A percentile compares a stretch with the other conserved stretches of the same genome.
Conservation (phyloP, 2,329 filamentous ascomycete genomes). For the Huntiella bhutanensis region DNA sequence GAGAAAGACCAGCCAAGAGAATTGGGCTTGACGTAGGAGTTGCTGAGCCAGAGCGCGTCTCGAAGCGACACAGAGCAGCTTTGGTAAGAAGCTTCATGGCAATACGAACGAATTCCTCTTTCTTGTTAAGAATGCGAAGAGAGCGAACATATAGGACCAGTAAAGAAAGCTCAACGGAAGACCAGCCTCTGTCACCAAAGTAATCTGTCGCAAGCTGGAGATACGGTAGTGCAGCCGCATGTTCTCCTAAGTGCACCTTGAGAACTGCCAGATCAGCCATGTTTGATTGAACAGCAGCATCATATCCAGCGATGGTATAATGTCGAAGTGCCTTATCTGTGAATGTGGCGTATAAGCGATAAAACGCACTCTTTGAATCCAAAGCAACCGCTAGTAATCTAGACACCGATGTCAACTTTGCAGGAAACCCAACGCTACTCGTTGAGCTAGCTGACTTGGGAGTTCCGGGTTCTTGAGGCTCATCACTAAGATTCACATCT, state of each 20-base stretch:
- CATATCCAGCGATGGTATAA: conserved; percentile 60
- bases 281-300: conserved; percentile 56
- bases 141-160: conserved; percentile 72
- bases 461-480: conserved; percentile 15
- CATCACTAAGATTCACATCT: conserved; percentile 35
- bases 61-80: conserved; percentile 24
- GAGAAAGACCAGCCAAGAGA: conserved; percentile 16
- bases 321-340: conserved; percentile 71
- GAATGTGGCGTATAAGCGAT: conserved; percentile 51
- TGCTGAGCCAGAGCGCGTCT: conserved; percentile 4
- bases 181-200: conserved; percentile 65
- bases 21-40: neutral
- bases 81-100: conserved; percentile 58
- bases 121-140: conserved; percentile 54
- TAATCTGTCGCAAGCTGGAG: conserved; percentile 63
- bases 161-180: conserved; percentile 60
- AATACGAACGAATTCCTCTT: conserved; percentile 62
- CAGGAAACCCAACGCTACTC: neutral
- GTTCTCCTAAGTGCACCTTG: conserved; percentile 61
- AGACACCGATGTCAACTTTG: conserved; percentile 19
- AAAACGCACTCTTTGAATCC: conserved; percentile 43
- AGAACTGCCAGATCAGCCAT: conserved; percentile 74
- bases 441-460: neutral
- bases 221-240: conserved; percentile 51
- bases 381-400: conserved; percentile 41